Base-by-base conservation (phyloP, 352 stramenopile species). In the Phytophthora podocarpi region DNA sequence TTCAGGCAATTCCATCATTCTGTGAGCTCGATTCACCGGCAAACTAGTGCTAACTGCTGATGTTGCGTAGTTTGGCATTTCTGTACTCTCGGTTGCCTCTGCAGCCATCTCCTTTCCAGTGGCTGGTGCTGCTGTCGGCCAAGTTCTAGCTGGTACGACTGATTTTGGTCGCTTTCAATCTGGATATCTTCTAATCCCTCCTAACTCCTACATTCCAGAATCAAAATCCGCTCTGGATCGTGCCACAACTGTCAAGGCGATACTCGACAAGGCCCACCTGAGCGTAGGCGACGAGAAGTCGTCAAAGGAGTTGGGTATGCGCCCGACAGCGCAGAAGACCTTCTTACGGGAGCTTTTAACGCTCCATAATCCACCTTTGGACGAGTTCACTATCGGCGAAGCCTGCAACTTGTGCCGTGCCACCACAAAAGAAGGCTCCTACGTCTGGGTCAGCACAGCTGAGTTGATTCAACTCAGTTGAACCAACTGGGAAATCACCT, bases 1-100 rank as follows among this genome's bases (percentile, higher is more conserved):
- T 61, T 10, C 28, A 47, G 53, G 53, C 53, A 23, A 26, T 12
- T 10, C n/a, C n/a, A n/a, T n/a, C n/a, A n/a, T n/a, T n/a, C n/a
- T n/a, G n/a, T n/a, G n/a, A n/a, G n/a, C n/a, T n/a, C n/a, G n/a
- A n/a, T n/a, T n/a, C n/a, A n/a, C n/a, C n/a, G n/a, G n/a, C n/a
- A n/a, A n/a, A n/a, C 23, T 41, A 12, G 16, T 41, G 11, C 35
- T 41, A 41, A 41, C 6, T 21, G 6, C 23, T 41, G 35, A 24
- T 41, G 35, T 18, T 16, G 35, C 18, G 18, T 18, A 41, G 35
- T 13, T 23, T 4, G 35, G 35, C 5, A 41, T 41, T 12, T 24
- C 35, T 24, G 35, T 24, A n/a, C 16, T 41, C 5, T 41, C 35
- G 11, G 8, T 41, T 41, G 35, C 15, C 5, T 41, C 15, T 24